Base-by-base conservation (phyloP, 169 alveolate species). In the Plasmodium gaboni region DNA sequence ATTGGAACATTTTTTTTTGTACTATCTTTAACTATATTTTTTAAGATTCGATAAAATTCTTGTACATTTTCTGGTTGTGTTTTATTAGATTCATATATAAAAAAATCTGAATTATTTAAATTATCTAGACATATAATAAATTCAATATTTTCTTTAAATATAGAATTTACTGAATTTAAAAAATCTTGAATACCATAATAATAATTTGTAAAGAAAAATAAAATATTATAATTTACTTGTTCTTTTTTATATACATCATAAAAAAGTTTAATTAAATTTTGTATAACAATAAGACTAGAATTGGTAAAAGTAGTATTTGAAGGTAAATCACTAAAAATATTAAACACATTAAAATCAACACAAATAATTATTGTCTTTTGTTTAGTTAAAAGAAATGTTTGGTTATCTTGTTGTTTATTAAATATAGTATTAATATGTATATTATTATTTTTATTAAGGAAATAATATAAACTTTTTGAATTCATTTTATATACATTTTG, bases 361-460 rank as follows among this genome's bases (percentile, higher is more conserved):
- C 71, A 24, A 9, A 83, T 32, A 42, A 83, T 51, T 26, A 83
- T 68, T 9, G 91, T 83, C 32, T 83, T 83, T 19, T 63, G 68
- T 69, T 83, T 83, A n/a, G 91, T 68, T 46, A 83, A 70, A 48
- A 68, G 70, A 83, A 83, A 83, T 7, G 72, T 42, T 83, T 83
- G 86, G 59, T 15, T 60, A 48, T 70, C 70, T 15, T 83, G 22
- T 69, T 17, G 55, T 28, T 83, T 68, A 17, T 69, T 83, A 83
- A 83, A 83, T 48, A 83, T 32, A n/a, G 91, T 19, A 38, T 68
- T 42, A 8, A 83, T 83, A 50, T 83, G 38, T 19, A 83, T 83
- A 69, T 48, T 28, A 83, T 83, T 85, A 32, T 32, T 32, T 42
- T 83, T 83, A 44, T 73, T 83, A 55, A 83, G 24, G 59, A 83